Evolutionary conservation across 176 grass and related monocot genomes (phyloP).

Genomic region (Hordeum marinum): DNA sequence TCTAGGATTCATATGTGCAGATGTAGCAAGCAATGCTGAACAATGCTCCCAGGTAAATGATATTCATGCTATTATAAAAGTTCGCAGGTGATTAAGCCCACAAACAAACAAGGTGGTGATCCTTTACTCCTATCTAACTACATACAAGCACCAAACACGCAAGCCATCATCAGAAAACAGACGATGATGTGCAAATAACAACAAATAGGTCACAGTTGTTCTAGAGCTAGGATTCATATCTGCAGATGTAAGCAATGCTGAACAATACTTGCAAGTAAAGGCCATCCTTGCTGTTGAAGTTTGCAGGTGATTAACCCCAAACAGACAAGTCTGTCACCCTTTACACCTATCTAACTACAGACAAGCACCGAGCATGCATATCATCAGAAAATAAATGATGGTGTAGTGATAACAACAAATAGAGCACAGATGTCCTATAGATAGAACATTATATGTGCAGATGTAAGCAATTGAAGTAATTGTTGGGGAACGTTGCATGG

Average conservation of each 20-base stretch:
- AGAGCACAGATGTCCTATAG: background rate
- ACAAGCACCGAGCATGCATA: background rate
- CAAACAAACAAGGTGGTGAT: background rate
- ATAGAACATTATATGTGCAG: too few species aligned
- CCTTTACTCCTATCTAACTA: background rate
- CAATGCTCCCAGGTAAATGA: background rate
- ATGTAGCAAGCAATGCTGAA: background rate
- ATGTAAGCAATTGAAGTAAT: too few species aligned
- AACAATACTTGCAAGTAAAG: background rate
- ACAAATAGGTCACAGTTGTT: background rate
- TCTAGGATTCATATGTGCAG: background rate
- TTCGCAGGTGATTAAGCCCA: background rate
- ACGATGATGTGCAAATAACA: too few species aligned
- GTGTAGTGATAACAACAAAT: background rate
- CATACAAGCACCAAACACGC: background rate
- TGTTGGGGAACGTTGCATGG: too few species aligned
- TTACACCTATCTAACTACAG: background rate
- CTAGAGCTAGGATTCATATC: background rate
- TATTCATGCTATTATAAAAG: background rate
- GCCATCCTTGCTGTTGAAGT: background rate
- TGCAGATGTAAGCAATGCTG: background rate
- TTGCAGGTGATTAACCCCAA: background rate
- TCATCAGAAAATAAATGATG: too few species aligned
- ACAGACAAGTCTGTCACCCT: background rate
- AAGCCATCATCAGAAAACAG: background rate